A percentile compares a stretch with the other conserved stretches of the same genome.
Evolutionary conservation across 208 protist species (phyloP).

Genomic region (Leishmania guyanensis): DNA sequence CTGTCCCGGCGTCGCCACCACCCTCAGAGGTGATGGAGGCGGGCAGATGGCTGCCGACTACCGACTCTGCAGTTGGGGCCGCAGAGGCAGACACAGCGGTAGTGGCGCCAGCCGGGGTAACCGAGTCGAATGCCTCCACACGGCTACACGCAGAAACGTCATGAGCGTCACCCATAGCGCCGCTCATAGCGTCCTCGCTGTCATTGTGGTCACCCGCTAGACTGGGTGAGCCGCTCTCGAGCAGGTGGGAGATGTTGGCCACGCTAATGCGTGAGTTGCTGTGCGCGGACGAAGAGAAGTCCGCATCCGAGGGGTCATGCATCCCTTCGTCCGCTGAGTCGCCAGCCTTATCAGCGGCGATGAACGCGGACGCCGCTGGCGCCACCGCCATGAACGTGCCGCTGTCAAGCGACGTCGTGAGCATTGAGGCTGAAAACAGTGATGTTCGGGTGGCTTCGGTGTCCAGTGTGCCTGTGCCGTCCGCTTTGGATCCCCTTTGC

Average conservation of each 20-base stretch:
- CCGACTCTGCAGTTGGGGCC: not conserved
- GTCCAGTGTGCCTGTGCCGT: not conserved
- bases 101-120: not conserved
- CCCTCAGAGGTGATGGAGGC: not conserved
- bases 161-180: not conserved
- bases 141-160: not conserved
- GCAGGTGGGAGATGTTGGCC: conserved; percentile 46
- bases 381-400: conserved; percentile 4
- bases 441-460: not conserved
- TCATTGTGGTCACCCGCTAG: conserved; percentile 12
- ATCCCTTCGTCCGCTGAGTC: not conserved
- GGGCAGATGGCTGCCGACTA: not conserved
- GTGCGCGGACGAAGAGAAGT: conserved; percentile 24
- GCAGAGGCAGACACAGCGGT: not conserved
- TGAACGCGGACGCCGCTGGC: not conserved
- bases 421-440: conserved; percentile 14
- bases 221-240: conserved; percentile 26
- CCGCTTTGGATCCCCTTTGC: not conserved
- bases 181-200: conserved; percentile 3
- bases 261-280: conserved; percentile 65
- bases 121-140: not conserved
- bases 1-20: not conserved
- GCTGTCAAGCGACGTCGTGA: conserved; percentile 18
- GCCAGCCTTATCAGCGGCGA: not conserved
- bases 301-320: not conserved